Percentiles rank a stretch among this genome's conserved stretches.
Conservation (phyloP, 2,329 filamentous ascomycete genomes). For the Epichloe uncinata region DNA sequence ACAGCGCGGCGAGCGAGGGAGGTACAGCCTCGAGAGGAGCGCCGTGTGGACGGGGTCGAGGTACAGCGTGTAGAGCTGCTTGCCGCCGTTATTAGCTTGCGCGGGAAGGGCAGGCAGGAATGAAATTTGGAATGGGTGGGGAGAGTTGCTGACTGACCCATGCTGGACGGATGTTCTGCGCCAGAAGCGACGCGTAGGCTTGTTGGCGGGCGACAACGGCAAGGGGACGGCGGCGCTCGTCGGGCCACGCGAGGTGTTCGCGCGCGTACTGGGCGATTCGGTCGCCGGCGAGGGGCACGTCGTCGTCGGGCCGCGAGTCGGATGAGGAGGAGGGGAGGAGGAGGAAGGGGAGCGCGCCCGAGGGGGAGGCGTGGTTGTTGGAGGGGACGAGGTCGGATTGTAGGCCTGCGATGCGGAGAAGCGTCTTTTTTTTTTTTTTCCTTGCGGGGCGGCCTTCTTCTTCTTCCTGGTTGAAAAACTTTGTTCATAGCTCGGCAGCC, state of each 20-base stretch:
- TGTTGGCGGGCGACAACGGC: conserved; percentile 43
- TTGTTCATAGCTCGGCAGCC: conserved; percentile 51
- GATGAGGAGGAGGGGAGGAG: conserved; percentile 34
- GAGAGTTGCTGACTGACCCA: conserved; percentile 38
- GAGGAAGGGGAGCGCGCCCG: conserved; percentile 78
- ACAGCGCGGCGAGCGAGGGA: conserved; percentile 41
- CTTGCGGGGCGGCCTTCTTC: background rate
- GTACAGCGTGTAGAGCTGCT: conserved; percentile 67
- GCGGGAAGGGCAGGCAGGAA: background rate
- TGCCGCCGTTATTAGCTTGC: conserved; percentile 3
- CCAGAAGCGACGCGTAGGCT: conserved; percentile 66
- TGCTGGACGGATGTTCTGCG: conserved; percentile 65
- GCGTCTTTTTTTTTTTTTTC: conserved; percentile 36
- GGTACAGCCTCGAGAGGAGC: conserved; percentile 60
- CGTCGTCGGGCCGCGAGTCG: conserved; percentile 35
- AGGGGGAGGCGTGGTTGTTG: conserved; percentile 87
- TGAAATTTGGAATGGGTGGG: background rate
- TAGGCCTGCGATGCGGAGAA: conserved; percentile 63
- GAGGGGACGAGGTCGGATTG: conserved; percentile 55
- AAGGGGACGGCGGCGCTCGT: conserved; percentile 5
- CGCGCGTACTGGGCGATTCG: conserved; percentile 58
- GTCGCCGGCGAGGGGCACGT: conserved; percentile 41
- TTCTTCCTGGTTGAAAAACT: background rate
- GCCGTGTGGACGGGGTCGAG: conserved; percentile 53
- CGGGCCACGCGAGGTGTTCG: conserved; percentile 19